These are phyloP conservation scores for Fusarium sp. DNA, from an alignment of 2,329 filamentous ascomycete species.

Conservation along the genomic window DNA sequence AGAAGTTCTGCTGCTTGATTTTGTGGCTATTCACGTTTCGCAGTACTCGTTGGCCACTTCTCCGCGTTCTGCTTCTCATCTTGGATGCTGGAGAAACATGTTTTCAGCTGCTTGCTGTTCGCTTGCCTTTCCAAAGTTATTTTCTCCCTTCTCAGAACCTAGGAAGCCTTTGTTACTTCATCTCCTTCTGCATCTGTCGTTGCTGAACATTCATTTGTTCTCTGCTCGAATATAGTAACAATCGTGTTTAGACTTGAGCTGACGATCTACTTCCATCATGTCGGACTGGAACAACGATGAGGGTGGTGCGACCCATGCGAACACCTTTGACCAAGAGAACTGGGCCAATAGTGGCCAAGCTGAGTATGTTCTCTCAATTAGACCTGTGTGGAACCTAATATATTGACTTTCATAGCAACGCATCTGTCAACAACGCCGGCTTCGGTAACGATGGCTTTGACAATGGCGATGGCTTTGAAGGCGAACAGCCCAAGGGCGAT, in stretches of 20 bases:
- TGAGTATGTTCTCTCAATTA: conserved; percentile 9
- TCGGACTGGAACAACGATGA: conserved; percentile 24
- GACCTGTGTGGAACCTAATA: background rate
- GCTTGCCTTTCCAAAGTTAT: background rate
- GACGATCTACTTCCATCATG: conserved; percentile 7
- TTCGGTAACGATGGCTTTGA: conserved; percentile 9
- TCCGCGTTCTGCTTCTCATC: background rate
- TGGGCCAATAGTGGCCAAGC: conserved; percentile 4
- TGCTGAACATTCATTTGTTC: background rate
- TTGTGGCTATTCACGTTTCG: background rate
- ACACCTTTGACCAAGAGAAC: conserved; percentile 2
- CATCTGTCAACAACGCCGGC: conserved; percentile 3
- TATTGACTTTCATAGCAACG: conserved; percentile 6
- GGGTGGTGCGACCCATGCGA: conserved; percentile 3
- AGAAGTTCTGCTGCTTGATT: background rate
- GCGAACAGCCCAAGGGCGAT: conserved; percentile 10
- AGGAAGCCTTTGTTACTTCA: background rate
- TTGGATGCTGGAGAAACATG: background rate
- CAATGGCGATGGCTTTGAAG: background rate
- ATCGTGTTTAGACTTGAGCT: background rate
- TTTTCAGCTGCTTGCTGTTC: background rate
- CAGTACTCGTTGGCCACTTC: background rate
- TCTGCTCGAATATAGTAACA: background rate
- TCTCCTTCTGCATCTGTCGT: background rate
- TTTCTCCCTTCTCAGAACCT: background rate